Evolutionary conservation across 768 basidiomycete genomes (phyloP).

Genomic region (Rhodosporidiobolus odoratus): DNA sequence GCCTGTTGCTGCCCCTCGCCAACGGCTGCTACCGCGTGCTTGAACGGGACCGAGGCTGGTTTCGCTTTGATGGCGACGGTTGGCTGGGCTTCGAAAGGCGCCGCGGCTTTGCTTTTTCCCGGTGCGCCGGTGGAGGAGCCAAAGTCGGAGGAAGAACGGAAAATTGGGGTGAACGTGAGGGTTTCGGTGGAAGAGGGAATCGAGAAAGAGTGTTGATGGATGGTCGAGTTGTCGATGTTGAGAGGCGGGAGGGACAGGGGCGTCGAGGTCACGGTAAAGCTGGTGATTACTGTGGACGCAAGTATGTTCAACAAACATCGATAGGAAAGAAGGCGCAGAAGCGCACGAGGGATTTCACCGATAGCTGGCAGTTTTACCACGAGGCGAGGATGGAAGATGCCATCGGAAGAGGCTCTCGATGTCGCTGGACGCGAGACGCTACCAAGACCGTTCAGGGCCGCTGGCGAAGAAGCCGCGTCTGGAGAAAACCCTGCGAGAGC

Average conservation of each 20-base stretch:
- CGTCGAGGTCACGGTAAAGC: neutral
- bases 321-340: neutral
- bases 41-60: neutral
- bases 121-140: no score
- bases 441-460: neutral
- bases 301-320: no score
- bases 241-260: neutral
- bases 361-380: neutral
- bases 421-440: neutral
- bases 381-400: neutral
- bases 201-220: constrained; percentile 28
- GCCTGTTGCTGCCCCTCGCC: neutral
- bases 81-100: neutral
- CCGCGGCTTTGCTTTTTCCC: neutral
- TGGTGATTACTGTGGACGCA: constrained; percentile 4
- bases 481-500: neutral
- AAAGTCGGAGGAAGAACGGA: neutral
- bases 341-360: constrained; percentile 12
- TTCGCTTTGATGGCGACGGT: neutral
- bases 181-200: neutral
- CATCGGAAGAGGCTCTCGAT: neutral
- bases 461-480: neutral
- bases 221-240: constrained; percentile 11
- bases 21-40: neutral
- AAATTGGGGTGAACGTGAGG: constrained; percentile 8